Percentiles rank a stretch among this genome's conserved stretches.
phyloP scores from a whole-genome alignment of 257 asterid species.

The Cordia subcordata region DNA sequence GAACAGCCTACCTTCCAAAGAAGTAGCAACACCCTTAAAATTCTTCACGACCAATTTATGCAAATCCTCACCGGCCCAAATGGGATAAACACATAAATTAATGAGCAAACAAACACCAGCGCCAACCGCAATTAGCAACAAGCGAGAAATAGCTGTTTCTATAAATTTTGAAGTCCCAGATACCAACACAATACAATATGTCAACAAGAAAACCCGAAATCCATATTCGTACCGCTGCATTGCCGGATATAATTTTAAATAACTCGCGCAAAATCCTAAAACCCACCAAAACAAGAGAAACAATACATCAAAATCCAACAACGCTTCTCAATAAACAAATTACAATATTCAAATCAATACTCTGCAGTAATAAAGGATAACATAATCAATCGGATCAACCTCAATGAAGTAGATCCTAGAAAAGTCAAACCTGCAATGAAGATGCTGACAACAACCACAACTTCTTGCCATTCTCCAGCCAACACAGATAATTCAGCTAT shows the following conservation, averaged over 20 bases:
- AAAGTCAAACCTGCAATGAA: constrained; percentile 59
- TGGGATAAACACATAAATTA: constrained; percentile 68
- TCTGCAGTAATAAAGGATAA: neutral
- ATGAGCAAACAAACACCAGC: constrained; percentile 66
- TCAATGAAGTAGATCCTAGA: neutral
- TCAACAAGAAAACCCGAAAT: constrained; percentile 80
- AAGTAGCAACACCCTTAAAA: constrained; percentile 67
- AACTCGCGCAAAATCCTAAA: constrained; percentile 51
- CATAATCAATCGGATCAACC: neutral
- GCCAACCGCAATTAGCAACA: constrained; percentile 71
- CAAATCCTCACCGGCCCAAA: constrained; percentile 96
- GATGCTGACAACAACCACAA: constrained; percentile 56
- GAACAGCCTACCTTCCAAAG: constrained; percentile 63
- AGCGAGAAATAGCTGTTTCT: constrained; percentile 63
- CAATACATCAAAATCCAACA: neutral
- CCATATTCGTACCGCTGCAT: constrained; percentile 93
- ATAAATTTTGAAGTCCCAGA: constrained; percentile 65
- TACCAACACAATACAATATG: constrained; percentile 72
- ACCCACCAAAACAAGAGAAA: neutral
- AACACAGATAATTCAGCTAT: constrained; percentile 33
- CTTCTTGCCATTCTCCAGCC: constrained; percentile 55
- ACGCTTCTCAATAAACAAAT: neutral
- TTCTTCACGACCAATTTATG: constrained; percentile 78
- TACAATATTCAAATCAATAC: neutral
- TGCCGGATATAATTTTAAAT: constrained; percentile 68